Evolutionary conservation across 192 early-diverging fungal genomes (phyloP), one percentile per base, ranked within the genome.

Genomic region (Backusella tarrabulga): DNA sequence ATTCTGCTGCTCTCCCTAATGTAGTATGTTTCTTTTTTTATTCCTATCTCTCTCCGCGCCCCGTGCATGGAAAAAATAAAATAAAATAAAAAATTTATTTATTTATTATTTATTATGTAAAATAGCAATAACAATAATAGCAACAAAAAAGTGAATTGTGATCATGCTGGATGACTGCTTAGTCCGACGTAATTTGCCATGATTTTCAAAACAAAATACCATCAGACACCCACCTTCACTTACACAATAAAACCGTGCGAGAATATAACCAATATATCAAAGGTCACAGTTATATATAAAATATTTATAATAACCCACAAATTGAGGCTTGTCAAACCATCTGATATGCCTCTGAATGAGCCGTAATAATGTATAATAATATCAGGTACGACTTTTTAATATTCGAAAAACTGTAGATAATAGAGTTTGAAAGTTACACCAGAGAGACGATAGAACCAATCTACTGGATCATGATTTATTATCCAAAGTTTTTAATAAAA

Each of bases 41-140:
- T 63, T 63, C 56, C 56, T 63, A 63, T 63, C 56, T 63, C 23
- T 63, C 56, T 63, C 56, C 56, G 56, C 56, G 23, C 56, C 56
- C 23, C 26, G 23, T 63, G 9, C 56, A 63, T 63, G 11, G 56
- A 63, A 29, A 60, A 60, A 29, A 21, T 6, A 63, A 63, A 63
- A 29, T 60, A 60, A 60, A 26, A 54, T 32, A 21, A 63, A 63
- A 63, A 63, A 63, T 12, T 60, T 60, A 29, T 63, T 63, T 56
- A 56, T 56, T 44, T 40, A 40, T 42, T 42, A 42, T 42, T 54
- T 63, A 63, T 63, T 63, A 12, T 63, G 56, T 63, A 12, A 63
- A 63, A 63, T 50, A 63, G 9, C 29, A 63, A 50, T n/a, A 50
- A 19, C 19, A 50, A 50, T n/a, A 50, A n/a, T n/a, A 50, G 46